Percentiles rank a stretch among this genome's conserved stretches.
phyloP scores from a whole-genome alignment of 2,329 filamentous ascomycete species.

The Xylariaceae sp. region DNA sequence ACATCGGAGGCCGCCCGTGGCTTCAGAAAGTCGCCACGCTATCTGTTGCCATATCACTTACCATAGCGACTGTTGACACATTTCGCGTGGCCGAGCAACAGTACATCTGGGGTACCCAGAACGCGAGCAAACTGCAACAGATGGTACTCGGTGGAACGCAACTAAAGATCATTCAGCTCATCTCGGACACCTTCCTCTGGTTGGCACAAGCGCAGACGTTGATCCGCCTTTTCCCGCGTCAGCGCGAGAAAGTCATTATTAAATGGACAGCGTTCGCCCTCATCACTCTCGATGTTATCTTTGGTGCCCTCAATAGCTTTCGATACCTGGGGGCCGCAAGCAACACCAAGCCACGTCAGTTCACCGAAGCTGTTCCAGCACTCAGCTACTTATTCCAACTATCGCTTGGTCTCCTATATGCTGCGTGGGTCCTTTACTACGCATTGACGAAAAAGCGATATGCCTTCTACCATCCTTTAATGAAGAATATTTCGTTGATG shows the following conservation, averaged over 20 bases:
- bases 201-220: slow-evolving; percentile 96
- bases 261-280: slow-evolving; percentile 98
- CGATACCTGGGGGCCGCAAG: slow-evolving; percentile 57
- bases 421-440: slow-evolving; percentile 94
- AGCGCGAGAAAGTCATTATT: slow-evolving; percentile 97
- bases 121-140: slow-evolving; percentile 76
- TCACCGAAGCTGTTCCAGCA: slow-evolving; percentile 89
- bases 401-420: slow-evolving; percentile 84
- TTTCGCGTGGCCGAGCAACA: slow-evolving; percentile 84
- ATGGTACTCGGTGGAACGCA: slow-evolving; percentile 84
- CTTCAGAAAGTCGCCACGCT: slow-evolving; percentile 83
- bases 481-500: slow-evolving; percentile 87
- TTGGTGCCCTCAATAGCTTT: slow-evolving; percentile 92
- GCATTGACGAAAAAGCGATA: slow-evolving; percentile 90
- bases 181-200: slow-evolving; percentile 97
- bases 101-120: slow-evolving; percentile 80
- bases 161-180: slow-evolving; percentile 87
- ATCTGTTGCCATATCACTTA: slow-evolving; percentile 82
- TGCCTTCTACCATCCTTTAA: slow-evolving; percentile 87
- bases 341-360: slow-evolving; percentile 71
- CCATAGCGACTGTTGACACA: slow-evolving; percentile 90
- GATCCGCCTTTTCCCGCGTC: slow-evolving; percentile 92
- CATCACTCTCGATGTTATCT: slow-evolving; percentile 88
- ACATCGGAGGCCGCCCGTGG: slow-evolving; percentile 91
- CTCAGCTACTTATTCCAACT: slow-evolving; percentile 91